These are phyloP conservation scores for Raphanus raphanistrum DNA, from an alignment of 345 rosid genomes.

Conservation along the genomic window DNA sequence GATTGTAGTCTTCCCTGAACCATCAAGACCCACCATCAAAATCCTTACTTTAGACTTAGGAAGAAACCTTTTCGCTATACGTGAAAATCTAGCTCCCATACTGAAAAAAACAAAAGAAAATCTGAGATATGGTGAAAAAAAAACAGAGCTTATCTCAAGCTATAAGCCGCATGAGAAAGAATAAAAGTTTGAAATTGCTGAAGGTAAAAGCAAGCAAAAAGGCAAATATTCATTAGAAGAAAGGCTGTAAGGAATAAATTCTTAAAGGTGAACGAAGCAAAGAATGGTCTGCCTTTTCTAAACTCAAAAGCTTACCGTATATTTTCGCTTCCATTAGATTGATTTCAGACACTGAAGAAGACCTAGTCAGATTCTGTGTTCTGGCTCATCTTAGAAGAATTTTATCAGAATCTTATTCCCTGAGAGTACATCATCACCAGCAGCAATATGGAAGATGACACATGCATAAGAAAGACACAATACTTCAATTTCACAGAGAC, in stretches of 20 bases:
- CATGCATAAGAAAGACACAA: neutral
- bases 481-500: neutral
- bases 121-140: neutral
- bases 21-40: slow-evolving; percentile 75
- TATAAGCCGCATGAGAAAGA: neutral
- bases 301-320: slow-evolving; percentile 27
- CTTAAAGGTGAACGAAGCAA: slow-evolving; percentile 17
- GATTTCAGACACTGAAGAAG: slow-evolving; percentile 22
- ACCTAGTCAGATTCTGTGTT: slow-evolving; percentile 31
- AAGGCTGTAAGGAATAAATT: slow-evolving; percentile 31
- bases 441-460: slow-evolving; percentile 24
- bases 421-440: slow-evolving; percentile 27
- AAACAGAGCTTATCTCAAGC: slow-evolving; percentile 22
- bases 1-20: slow-evolving; percentile 71
- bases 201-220: slow-evolving; percentile 23
- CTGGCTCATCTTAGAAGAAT: slow-evolving; percentile 25
- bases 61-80: slow-evolving; percentile 50
- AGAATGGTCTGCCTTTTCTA: slow-evolving; percentile 19
- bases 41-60: slow-evolving; percentile 42
- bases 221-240: slow-evolving; percentile 18
- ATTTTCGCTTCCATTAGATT: slow-evolving; percentile 15
- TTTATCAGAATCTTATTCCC: slow-evolving; percentile 38
- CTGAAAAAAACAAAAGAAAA: neutral
- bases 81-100: slow-evolving; percentile 51
- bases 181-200: slow-evolving; percentile 5